Base-by-base conservation (phyloP, 768 basidiomycete genomes). In the Hypsizygus marmoreus region DNA sequence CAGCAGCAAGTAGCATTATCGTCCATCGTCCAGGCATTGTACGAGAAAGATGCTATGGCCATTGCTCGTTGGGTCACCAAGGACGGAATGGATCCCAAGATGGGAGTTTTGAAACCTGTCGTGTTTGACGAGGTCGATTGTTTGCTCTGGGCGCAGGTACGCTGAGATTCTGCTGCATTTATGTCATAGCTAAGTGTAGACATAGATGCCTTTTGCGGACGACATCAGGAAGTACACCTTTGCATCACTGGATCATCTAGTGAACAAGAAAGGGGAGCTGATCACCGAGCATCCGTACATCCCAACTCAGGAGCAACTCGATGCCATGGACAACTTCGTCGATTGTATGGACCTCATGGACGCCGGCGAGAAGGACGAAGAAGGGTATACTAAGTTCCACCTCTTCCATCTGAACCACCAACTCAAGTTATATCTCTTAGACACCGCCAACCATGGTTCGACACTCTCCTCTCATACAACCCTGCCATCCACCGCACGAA, bases 181-280 rank as follows among this genome's bases (percentile, higher is more conserved):
- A 35, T 32, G 16, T 38, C 44, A n/a, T n/a, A n/a, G n/a, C n/a
- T n/a, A n/a, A n/a, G n/a, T n/a, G n/a, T n/a, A n/a, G n/a, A n/a
- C n/a, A 8, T 53, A 95, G 92, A 81, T 97, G 79, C 95, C 95
- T 0, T 97, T 97, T 59, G 92, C 92, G 2, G 95, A 99, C 61
- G 95, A 99, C 56, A 75, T 93, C 41, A 82, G 93, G 47, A 88
- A 83, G 53, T 92, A 91, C 64, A 82, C 81, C 8, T 97, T 99
- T 62, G 81, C 87, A 0, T 90, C 90, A 0, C 75, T 98, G 23
- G 80, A 84, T 33, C 74, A 74, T 8, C 76, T 95, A 12, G 70
- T 85, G 47, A 85, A 82, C 44, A 88, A 81, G 61, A 86, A 84
- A 35, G 92, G 93, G 2, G 84, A 90, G 55, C 63, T 62, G 0